Evolutionary conservation across 495 filamentous ascomycete genomes (phyloP).

Genomic region (Aspergillus ostianus): DNA sequence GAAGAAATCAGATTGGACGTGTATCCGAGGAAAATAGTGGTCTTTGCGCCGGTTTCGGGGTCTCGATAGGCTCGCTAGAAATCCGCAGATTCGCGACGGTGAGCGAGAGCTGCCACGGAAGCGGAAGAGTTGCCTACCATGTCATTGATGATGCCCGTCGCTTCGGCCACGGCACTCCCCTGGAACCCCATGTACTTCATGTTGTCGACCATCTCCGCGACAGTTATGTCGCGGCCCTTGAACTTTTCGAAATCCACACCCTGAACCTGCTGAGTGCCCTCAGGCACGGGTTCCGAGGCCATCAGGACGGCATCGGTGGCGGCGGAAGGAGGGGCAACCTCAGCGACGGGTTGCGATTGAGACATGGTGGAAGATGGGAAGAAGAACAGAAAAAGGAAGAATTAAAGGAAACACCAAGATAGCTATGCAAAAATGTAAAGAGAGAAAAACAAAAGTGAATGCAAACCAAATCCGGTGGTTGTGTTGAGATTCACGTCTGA

Average conservation of each 20-base stretch:
- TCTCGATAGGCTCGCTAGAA: constrained; percentile 70
- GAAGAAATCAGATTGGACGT: constrained; percentile 97
- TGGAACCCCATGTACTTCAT: constrained; percentile 92
- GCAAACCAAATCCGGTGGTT: too few relatives aligned
- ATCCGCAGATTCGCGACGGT: not conserved
- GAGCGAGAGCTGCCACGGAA: constrained; percentile 5
- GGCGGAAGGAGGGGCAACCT: constrained; percentile 52
- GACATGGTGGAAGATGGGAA: constrained; percentile 3
- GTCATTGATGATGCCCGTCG: constrained; percentile 83
- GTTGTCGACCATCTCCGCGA: constrained; percentile 75
- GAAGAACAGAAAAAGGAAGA: constrained; percentile 1
- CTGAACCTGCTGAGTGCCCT: constrained; percentile 66
- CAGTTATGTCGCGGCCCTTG: constrained; percentile 71
- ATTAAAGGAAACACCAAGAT: not conserved
- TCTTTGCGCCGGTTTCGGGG: constrained; percentile 66
- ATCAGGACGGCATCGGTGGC: constrained; percentile 82
- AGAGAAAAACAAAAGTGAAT: not conserved
- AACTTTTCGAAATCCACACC: constrained; percentile 90
- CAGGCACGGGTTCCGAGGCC: constrained; percentile 78
- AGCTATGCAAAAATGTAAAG: too few relatives aligned
- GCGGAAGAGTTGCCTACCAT: constrained; percentile 62
- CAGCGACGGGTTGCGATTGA: not conserved
- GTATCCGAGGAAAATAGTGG: constrained; percentile 95
- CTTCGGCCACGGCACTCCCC: constrained; percentile 79
- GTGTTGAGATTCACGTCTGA: not conserved